These are phyloP conservation scores for Immersiella caudata DNA, from an alignment of 495 filamentous ascomycete species.

Conservation along the genomic window DNA sequence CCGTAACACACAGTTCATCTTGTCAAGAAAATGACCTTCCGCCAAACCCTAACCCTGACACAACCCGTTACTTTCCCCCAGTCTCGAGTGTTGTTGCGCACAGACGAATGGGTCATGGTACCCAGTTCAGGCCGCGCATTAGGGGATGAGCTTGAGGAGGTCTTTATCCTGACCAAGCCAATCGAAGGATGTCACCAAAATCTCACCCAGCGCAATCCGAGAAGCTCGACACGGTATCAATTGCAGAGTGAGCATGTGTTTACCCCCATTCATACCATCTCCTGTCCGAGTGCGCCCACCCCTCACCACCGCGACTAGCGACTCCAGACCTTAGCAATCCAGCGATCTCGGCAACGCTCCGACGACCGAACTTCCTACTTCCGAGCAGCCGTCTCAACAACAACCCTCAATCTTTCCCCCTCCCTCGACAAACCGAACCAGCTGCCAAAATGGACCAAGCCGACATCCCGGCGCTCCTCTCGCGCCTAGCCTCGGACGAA, in stretches of 20 bases:
- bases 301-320: not conserved
- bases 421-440: not conserved
- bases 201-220: not conserved
- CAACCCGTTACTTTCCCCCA: too few relatives aligned
- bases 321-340: not conserved
- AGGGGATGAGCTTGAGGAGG: not conserved
- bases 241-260: not conserved
- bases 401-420: not conserved
- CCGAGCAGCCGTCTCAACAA: not conserved
- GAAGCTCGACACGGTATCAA: not conserved
- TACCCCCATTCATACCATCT: not conserved
- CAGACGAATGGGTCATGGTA: too few relatives aligned
- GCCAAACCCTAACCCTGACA: too few relatives aligned
- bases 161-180: not conserved
- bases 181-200: not conserved
- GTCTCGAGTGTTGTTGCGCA: too few relatives aligned
- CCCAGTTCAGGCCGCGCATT: too few relatives aligned
- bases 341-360: not conserved
- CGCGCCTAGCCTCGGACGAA: constrained; percentile 60
- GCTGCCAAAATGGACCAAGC: constrained; percentile 50
- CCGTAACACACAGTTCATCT: too few relatives aligned
- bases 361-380: not conserved
- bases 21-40: too few relatives aligned
- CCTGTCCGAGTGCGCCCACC: not conserved
- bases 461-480: constrained; percentile 58